Percentiles rank a stretch among this genome's conserved stretches.
These are phyloP conservation scores for Aureobasidium sp. DNA, from an alignment of 2,329 filamentous ascomycete genomes.

Conservation along the genomic window DNA sequence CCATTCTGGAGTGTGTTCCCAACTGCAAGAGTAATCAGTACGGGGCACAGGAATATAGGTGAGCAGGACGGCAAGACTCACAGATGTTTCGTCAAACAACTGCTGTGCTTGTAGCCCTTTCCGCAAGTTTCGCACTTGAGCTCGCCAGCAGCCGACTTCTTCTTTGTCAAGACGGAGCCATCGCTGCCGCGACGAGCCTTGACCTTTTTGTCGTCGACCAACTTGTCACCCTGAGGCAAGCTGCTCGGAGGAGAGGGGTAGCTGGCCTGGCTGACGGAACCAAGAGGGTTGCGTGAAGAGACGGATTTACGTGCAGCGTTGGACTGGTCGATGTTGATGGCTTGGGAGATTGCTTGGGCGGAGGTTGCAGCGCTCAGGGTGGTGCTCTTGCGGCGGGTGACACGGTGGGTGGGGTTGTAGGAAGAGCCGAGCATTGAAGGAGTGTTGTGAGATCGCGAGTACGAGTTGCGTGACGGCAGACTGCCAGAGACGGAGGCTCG, in stretches of 20 bases:
- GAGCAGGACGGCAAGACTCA: conserved; percentile 60
- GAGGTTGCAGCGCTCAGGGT: conserved; percentile 66
- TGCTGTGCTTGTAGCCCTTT: conserved; percentile 99
- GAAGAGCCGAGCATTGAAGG: conserved; percentile 72
- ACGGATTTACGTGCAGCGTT: conserved; percentile 39
- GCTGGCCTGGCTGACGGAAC: conserved; percentile 46
- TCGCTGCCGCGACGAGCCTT: conserved; percentile 68
- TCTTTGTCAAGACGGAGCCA: conserved; percentile 69
- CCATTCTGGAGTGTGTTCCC: conserved; percentile 99
- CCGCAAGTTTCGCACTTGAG: conserved; percentile 96
- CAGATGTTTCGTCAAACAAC: conserved; percentile 99
- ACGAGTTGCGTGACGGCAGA: conserved; percentile 54
- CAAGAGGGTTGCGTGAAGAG: conserved; percentile 54
- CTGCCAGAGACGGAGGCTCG: conserved; percentile 51
- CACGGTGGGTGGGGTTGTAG: conserved; percentile 73
- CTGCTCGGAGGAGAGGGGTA: conserved; percentile 62
- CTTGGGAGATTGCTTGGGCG: conserved; percentile 67
- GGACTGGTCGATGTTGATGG: conserved; percentile 30
- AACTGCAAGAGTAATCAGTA: conserved; percentile 52
- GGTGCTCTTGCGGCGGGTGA: conserved; percentile 91
- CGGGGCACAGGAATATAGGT: background rate
- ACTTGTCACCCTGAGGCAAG: conserved; percentile 50
- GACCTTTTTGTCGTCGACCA: conserved; percentile 28
- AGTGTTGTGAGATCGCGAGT: conserved; percentile 73
- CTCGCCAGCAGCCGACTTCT: conserved; percentile 75